A percentile compares a stretch with the other conserved stretches of the same genome.
Conservation (phyloP, 176 grass and related monocot genomes). For the Puccinellia tenuiflora region DNA sequence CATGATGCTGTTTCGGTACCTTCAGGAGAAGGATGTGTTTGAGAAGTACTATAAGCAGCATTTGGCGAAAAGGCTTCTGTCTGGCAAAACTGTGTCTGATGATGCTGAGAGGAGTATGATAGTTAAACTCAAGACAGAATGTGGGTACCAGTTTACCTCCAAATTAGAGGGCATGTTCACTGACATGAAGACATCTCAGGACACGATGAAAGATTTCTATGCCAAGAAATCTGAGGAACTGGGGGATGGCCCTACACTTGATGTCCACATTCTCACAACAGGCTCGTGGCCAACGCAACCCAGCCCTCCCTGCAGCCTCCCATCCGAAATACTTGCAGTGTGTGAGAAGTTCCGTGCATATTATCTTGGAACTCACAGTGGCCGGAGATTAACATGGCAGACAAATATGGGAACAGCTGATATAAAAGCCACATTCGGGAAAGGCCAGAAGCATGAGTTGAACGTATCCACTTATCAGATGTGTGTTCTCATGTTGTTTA, state of each 20-base stretch:
- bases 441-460: slow-evolving; percentile 88
- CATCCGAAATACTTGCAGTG: slow-evolving; percentile 70
- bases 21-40: slow-evolving; percentile 99
- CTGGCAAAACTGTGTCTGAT: slow-evolving; percentile 84
- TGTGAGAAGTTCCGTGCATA: slow-evolving; percentile 83
- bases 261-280: slow-evolving; percentile 93
- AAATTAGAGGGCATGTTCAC: slow-evolving; percentile 99
- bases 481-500: slow-evolving; percentile 94
- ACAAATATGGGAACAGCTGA: slow-evolving; percentile 98
- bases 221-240: slow-evolving; percentile 59
- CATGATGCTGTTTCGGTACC: slow-evolving; percentile 96
- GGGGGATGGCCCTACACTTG: slow-evolving; percentile 71
- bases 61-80: slow-evolving; percentile 82
- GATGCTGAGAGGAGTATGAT: slow-evolving; percentile 99
- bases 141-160: slow-evolving; percentile 95
- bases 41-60: slow-evolving; percentile 98
- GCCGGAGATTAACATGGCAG: slow-evolving; percentile 94
- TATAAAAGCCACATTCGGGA: slow-evolving; percentile 88
- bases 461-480: slow-evolving; percentile 99
- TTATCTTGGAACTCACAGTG: slow-evolving; percentile 94
- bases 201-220: slow-evolving; percentile 93
- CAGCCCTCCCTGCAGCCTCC: slow-evolving; percentile 72
- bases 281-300: slow-evolving; percentile 96
- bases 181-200: slow-evolving; percentile 98
- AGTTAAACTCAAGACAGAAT: slow-evolving; percentile 97